These are phyloP conservation scores for Sesbania bispinosa DNA, from an alignment of 306 rosid genomes.

Conservation along the genomic window DNA sequence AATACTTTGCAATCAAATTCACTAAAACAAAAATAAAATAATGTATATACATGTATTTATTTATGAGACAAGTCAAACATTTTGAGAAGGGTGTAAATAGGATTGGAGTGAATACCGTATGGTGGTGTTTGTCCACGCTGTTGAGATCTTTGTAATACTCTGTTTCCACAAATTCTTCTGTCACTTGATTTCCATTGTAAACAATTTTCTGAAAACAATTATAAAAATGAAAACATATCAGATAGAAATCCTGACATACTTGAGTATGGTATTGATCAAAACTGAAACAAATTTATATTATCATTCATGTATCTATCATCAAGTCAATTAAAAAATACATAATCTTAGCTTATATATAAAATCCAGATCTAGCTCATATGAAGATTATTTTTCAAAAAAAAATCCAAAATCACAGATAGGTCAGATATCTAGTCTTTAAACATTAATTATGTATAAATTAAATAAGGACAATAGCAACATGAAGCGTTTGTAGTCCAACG, in stretches of 20 bases:
- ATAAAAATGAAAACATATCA: neutral
- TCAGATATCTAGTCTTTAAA: neutral
- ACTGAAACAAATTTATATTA: too few species aligned
- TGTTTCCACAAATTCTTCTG: conserved; percentile 88
- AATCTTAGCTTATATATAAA: neutral
- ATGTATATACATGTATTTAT: neutral
- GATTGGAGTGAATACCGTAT: conserved; percentile 49
- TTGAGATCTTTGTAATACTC: conserved; percentile 82
- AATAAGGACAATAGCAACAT: too few species aligned
- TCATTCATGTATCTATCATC: neutral
- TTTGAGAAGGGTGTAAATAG: too few species aligned
- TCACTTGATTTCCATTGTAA: conserved; percentile 29
- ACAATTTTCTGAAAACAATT: conserved; percentile 44
- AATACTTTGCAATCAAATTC: neutral
- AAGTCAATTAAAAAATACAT: neutral
- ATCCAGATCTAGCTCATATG: neutral
- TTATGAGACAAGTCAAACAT: too few species aligned
- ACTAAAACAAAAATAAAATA: neutral
- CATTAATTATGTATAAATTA: too few species aligned
- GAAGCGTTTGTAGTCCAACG: conserved; percentile 64
- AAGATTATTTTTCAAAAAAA: neutral
- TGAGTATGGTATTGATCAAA: too few species aligned
- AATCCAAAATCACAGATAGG: too few species aligned
- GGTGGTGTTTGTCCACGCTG: conserved; percentile 73
- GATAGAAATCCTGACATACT: too few species aligned